Percentiles rank a stretch among this genome's conserved stretches.
Conservation (phyloP, 768 basidiomycete species). For the Collybiopsis luxurians region DNA sequence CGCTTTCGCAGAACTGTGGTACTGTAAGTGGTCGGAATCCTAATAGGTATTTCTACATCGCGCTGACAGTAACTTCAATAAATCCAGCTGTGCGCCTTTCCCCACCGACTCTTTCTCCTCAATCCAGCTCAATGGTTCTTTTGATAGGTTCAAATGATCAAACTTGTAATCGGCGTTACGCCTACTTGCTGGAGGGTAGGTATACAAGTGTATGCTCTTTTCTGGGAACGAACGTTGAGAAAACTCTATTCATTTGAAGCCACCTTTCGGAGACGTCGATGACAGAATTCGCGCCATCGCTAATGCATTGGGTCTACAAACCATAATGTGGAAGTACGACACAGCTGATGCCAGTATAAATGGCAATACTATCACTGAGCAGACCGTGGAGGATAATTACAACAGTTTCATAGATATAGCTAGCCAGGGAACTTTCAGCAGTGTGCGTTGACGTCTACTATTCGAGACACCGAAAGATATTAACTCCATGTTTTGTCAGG, state of each 20-base stretch:
- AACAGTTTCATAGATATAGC: slow-evolving; percentile 49
- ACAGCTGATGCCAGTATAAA: slow-evolving; percentile 46
- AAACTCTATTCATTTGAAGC: too few species aligned
- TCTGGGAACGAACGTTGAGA: too few species aligned
- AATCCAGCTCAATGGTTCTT: background rate
- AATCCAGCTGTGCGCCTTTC: too few species aligned
- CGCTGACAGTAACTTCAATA: too few species aligned
- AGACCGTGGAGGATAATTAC: slow-evolving; percentile 53
- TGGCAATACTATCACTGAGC: slow-evolving; percentile 27
- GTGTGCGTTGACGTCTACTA: too few species aligned
- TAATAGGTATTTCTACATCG: too few species aligned
- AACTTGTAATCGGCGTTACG: slow-evolving; percentile 52
- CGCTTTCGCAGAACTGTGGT: slow-evolving; percentile 78
- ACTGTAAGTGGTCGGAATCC: slow-evolving; percentile 49
- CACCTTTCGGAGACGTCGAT: slow-evolving; percentile 69
- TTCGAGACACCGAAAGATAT: too few species aligned
- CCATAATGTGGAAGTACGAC: slow-evolving; percentile 72
- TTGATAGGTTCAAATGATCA: slow-evolving; percentile 45
- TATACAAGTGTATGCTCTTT: slow-evolving; percentile 6
- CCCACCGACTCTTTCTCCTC: too few species aligned
- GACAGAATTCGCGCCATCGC: slow-evolving; percentile 75
- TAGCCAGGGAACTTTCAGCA: slow-evolving; percentile 29
- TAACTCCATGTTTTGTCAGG: too few species aligned
- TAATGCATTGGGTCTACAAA: slow-evolving; percentile 61
- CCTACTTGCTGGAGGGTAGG: slow-evolving; percentile 60